Evolutionary conservation across 2,329 filamentous ascomycete species (phyloP), one percentile per base, ranked within the genome.

Genomic region (Aspergillus sp.): DNA sequence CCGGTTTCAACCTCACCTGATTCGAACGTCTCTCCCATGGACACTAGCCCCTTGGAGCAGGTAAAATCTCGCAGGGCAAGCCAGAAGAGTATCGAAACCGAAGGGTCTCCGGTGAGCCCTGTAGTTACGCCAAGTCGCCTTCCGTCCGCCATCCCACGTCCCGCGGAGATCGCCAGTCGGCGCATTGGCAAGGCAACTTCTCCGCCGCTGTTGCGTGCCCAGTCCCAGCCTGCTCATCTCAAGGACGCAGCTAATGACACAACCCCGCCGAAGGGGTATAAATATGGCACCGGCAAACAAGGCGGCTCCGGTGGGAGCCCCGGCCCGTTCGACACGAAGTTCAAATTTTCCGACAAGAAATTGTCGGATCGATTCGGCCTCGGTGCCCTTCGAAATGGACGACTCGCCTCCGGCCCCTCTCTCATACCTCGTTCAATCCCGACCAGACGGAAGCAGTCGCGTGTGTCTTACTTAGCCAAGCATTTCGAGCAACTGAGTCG

Each of bases 401-500:
- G 84, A 62, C 69, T 79, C 47, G 63, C 79, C 4, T 71, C 78
- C 4, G 74, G 74, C 0, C 80, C 82, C 36, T 98, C 95, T 1
- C 84, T 94, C 47, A 98, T 99, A 61, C 93, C 93, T 29, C 87
- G 95, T 32, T 95, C 95, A 26, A 86, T 96, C 29, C 87, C 90
- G 54, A 71, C 74, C 53, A 90, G 88, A 71, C 87, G 84, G 66
- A 88, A 87, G 65, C 84, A 88, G 55, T 86, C 90, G 3, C 91
- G 90, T 68, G 95, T 99, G 2, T 96, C 92, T 9, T 92, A 89
- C n/a, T 82, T 99, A 53, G 92, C 95, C 18, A 91, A 91, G 67
- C 95, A 98, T 73, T 98, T 99, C 71, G 96, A 99, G 75, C 93
- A 98, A 74, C 82, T 99, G 58, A 97, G 92, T 67, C 89, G 93